Base-by-base conservation (phyloP, 805 yeast species). In the Metschnikowia chrysomelidarum region DNA sequence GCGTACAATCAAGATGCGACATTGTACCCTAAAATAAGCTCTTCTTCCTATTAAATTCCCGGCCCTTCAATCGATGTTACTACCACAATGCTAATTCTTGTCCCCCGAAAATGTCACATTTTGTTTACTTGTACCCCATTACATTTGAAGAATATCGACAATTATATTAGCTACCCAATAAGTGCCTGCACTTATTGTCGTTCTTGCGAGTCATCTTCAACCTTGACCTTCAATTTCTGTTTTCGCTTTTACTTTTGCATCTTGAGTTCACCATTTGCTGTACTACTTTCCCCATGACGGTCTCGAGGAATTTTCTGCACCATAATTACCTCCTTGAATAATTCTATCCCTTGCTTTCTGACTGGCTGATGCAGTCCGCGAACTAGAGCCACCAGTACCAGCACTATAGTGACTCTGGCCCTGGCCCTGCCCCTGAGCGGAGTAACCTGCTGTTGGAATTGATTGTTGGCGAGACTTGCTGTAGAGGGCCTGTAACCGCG, bases 401-500 rank as follows among this genome's bases (percentile, higher is more conserved):
- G 50, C 13, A 12, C 27, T 27, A 14, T 24, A 27, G 13, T 27
- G 32, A 13, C 24, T 31, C 8, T 26, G 37, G 17, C 14, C 24
- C 7, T 17, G 38, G 46, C 31, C 43, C 44, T 34, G 45, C 15
- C 32, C 19, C 35, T 17, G 40, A 5, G 54, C 32, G 34, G 48
- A 51, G 34, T 54, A 56, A 5, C 63, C 64, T 4, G 60, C 47
- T 6, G 66, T 67, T 2, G 68, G 62, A 2, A 54, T 47, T 12
- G 60, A 47, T 30, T 64, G 66, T 41, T 62, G 70, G 16, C 69
- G 48, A 7, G 71, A 62, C 41, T 56, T 57, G 38, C 66, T 59
- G 47, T 67, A 59, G 62, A 67, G 49, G 31, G 63, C 71, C 46
- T 60, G 66, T 30, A 67, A 53, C 22, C 64, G 44, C 32, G 67